Evolutionary conservation across 257 asterid species (phyloP).

Genomic region (Solanum lignicaule): DNA sequence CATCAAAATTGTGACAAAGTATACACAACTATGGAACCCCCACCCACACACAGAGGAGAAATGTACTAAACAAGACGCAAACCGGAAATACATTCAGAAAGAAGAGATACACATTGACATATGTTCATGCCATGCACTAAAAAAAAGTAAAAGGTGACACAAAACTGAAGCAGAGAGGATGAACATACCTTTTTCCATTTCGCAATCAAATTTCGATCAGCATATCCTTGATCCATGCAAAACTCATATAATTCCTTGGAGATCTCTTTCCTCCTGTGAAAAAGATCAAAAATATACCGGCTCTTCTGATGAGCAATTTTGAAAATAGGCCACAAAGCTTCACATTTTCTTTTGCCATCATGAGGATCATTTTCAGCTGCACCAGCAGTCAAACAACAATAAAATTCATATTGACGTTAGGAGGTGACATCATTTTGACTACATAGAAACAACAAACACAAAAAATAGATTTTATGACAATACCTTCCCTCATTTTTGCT

Average conservation of each 20-base stretch:
- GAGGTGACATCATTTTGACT: not conserved
- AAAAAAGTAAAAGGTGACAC: not conserved
- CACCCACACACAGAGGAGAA: not conserved
- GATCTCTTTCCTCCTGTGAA: constrained; percentile 68
- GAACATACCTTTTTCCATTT: constrained; percentile 79
- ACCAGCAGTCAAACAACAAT: not conserved
- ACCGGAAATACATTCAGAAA: not conserved
- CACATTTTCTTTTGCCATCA: constrained; percentile 81
- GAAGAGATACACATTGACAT: not conserved
- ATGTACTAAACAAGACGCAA: not conserved
- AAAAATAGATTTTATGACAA: not conserved
- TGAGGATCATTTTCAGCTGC: constrained; percentile 87
- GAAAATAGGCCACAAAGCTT: constrained; percentile 87
- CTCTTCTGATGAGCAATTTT: constrained; percentile 92
- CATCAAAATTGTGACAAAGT: not conserved
- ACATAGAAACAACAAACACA: not conserved
- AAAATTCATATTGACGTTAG: not conserved
- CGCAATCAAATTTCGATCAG: constrained; percentile 81
- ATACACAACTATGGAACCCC: not conserved
- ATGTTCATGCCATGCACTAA: not conserved
- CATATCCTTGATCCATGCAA: constrained; percentile 93
- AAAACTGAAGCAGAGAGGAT: not conserved
- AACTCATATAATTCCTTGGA: constrained; percentile 80
- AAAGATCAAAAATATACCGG: constrained; percentile 72
- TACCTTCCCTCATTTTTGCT: constrained; percentile 95